Percentiles rank a stretch among this genome's conserved stretches.
These are phyloP conservation scores for Lactarius trivialis DNA, from an alignment of 768 basidiomycete genomes.

Conservation along the genomic window DNA sequence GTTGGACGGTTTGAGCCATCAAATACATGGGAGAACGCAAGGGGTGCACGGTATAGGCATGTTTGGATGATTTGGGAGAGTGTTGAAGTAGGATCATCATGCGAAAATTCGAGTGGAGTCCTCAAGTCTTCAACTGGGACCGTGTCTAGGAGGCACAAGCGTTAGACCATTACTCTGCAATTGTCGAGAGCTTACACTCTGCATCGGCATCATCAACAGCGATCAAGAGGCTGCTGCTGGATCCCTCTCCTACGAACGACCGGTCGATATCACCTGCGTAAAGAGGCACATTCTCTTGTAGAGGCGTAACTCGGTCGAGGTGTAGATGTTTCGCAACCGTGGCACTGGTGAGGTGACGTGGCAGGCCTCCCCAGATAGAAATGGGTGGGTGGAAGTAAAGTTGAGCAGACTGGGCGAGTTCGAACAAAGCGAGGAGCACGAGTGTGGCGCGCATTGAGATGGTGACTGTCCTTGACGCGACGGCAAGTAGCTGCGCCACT, in stretches of 20 bases:
- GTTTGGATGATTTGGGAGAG: conserved; percentile 50
- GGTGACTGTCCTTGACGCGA: not conserved
- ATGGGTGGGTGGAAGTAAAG: conserved; percentile 17
- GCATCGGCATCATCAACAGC: conserved; percentile 51
- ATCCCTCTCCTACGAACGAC: conserved; percentile 52
- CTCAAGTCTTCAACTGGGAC: conserved; percentile 43
- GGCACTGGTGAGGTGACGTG: conserved; percentile 38
- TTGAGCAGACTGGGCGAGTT: conserved; percentile 16
- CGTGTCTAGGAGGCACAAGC: conserved; percentile 37
- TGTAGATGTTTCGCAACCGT: conserved; percentile 63
- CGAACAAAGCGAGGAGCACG: conserved; percentile 9
- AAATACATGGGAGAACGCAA: conserved; percentile 51
- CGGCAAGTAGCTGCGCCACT: not conserved
- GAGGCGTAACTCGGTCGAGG: conserved; percentile 56
- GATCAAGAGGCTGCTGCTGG: conserved; percentile 45
- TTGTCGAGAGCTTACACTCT: conserved; percentile 37
- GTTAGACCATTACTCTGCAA: not conserved
- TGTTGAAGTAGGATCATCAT: conserved; percentile 33
- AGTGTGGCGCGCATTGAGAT: conserved; percentile 15
- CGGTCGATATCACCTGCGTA: conserved; percentile 27
- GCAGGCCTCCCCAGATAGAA: not conserved
- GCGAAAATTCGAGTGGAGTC: conserved; percentile 41
- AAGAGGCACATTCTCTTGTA: conserved; percentile 33
- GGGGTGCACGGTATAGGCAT: conserved; percentile 51
- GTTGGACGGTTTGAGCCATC: conserved; percentile 30